phyloP scores from a whole-genome alignment of 495 filamentous ascomycete genomes.

The Podospora pseudoanserina region DNA sequence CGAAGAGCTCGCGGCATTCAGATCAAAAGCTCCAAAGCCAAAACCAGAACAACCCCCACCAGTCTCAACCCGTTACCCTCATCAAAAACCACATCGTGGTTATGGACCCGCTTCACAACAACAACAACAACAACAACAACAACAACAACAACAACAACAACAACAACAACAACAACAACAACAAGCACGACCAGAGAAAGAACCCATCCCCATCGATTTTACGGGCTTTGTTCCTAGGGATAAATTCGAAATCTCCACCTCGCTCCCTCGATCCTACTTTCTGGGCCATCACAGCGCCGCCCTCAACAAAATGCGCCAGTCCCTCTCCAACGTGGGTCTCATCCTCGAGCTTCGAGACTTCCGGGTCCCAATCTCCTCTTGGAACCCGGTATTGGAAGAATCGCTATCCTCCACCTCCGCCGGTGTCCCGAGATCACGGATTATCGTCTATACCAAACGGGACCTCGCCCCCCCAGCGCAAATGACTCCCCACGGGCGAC shows the following conservation, averaged over 20 bases:
- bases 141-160: not conserved
- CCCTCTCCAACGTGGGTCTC: slow-evolving; percentile 77
- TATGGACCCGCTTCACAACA: not conserved
- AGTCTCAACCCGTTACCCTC: slow-evolving; percentile 12
- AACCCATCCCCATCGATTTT: not conserved
- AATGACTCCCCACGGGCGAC: not conserved
- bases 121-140: too few species aligned
- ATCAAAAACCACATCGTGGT: too few species aligned
- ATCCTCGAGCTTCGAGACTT: slow-evolving; percentile 95
- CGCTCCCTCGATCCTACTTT: slow-evolving; percentile 87
- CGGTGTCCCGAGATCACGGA: slow-evolving; percentile 48
- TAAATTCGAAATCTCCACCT: slow-evolving; percentile 57
- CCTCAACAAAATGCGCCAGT: slow-evolving; percentile 78
- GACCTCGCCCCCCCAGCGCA: slow-evolving; percentile 61
- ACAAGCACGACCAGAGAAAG: not conserved
- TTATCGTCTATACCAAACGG: slow-evolving; percentile 89
- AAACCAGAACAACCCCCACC: not conserved
- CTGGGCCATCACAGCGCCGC: slow-evolving; percentile 90
- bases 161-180: too few species aligned
- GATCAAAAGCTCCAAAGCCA: not conserved
- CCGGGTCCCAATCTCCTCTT: slow-evolving; percentile 78
- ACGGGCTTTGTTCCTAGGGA: slow-evolving; percentile 65
- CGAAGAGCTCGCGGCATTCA: not conserved
- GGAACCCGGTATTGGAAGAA: slow-evolving; percentile 88
- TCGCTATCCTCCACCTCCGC: slow-evolving; percentile 54